Evolutionary conservation across 2,329 filamentous ascomycete species (phyloP).

Genomic region (Plenodomus biglobosus): DNA sequence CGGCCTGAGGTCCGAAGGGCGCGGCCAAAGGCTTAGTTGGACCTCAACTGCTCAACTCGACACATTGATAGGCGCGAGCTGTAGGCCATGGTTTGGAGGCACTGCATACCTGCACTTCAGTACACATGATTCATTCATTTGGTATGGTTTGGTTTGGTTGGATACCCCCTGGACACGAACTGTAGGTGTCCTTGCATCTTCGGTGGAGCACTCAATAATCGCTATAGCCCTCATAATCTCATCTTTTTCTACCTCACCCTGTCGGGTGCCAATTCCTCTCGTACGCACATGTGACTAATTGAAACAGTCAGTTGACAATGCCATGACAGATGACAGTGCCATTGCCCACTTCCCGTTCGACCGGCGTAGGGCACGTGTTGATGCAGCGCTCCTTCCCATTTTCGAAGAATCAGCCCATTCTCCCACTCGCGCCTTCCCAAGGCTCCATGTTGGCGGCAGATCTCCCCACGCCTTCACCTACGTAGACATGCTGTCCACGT

Average conservation of each 20-base stretch:
- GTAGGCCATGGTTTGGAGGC: neutral
- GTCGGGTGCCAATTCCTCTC: too few species aligned
- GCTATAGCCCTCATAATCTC: conserved; percentile 20
- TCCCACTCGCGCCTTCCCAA: too few species aligned
- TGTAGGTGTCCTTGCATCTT: conserved; percentile 3
- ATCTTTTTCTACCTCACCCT: conserved; percentile 3
- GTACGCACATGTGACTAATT: neutral
- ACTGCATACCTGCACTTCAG: neutral
- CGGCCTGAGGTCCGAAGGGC: conserved; percentile 12
- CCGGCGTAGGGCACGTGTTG: too few species aligned
- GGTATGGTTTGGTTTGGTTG: conserved; percentile 4
- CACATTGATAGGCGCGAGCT: neutral
- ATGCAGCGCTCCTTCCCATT: neutral
- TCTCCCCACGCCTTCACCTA: neutral
- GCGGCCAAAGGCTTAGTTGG: conserved; percentile 6
- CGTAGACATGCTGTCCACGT: neutral
- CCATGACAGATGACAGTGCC: too few species aligned
- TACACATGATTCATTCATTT: neutral
- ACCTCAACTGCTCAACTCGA: neutral
- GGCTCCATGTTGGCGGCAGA: neutral
- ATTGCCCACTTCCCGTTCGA: too few species aligned
- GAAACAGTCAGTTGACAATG: too few species aligned
- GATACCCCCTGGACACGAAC: conserved; percentile 10
- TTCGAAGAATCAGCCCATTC: neutral
- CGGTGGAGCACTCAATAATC: conserved; percentile 7